Percentiles rank a stretch among this genome's conserved stretches.
Conservation (phyloP, 148 eudicot genomes). For the Salicornia ramosissima region DNA sequence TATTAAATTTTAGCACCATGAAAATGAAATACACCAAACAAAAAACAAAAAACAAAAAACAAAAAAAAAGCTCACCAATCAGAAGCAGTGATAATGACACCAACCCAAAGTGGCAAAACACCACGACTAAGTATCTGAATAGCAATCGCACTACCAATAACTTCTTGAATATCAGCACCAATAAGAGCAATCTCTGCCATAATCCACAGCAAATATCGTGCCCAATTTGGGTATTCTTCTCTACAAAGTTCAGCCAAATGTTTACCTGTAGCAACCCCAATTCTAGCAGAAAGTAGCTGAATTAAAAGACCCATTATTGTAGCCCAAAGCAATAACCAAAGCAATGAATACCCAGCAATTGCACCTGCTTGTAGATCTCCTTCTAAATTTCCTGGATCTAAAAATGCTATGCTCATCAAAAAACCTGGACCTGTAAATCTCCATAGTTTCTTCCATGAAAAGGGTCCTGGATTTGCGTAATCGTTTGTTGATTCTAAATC, state of each 20-base stretch:
- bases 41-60: not conserved
- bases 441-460: slow-evolving; percentile 86
- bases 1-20: too few relatives aligned
- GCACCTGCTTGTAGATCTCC: slow-evolving; percentile 89
- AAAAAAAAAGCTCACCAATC: slow-evolving; percentile 64
- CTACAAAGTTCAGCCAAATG: slow-evolving; percentile 83
- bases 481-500: slow-evolving; percentile 24
- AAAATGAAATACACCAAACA: not conserved
- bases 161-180: slow-evolving; percentile 95
- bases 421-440: slow-evolving; percentile 78
- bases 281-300: slow-evolving; percentile 61
- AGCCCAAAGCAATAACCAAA: slow-evolving; percentile 84
- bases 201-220: slow-evolving; percentile 56
- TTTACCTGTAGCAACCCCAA: slow-evolving; percentile 80
- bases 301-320: slow-evolving; percentile 70
- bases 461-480: slow-evolving; percentile 34
- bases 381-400: slow-evolving; percentile 91
- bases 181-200: slow-evolving; percentile 88
- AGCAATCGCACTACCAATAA: slow-evolving; percentile 91
- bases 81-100: slow-evolving; percentile 78
- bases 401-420: slow-evolving; percentile 77
- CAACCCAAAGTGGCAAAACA: slow-evolving; percentile 76
- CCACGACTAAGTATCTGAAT: slow-evolving; percentile 75
- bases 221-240: slow-evolving; percentile 81
- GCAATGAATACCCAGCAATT: slow-evolving; percentile 70